Percentiles rank a stretch among this genome's conserved stretches.
Conservation (phyloP, 164 flowering plant species). For the Chloranthus sessilifolius region DNA sequence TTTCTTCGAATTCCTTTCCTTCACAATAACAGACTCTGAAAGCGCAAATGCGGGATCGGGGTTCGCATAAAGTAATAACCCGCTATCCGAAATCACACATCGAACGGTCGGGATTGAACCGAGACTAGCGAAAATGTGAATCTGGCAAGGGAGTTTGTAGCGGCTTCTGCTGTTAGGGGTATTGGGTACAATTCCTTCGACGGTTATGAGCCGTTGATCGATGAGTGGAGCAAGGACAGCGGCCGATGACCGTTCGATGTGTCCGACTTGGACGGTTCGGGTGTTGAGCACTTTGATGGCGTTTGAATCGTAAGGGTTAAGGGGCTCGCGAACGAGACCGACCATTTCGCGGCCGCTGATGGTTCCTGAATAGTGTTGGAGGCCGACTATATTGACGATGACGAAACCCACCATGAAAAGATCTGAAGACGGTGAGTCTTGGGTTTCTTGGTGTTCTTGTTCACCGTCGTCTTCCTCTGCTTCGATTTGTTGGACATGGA, state of each 20-base stretch:
- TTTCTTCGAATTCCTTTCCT: constrained; percentile 30
- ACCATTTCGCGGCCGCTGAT: constrained; percentile 78
- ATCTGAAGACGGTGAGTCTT: constrained; percentile 18
- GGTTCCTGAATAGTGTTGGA: constrained; percentile 50
- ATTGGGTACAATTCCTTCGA: constrained; percentile 68
- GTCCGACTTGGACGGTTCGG: constrained; percentile 55
- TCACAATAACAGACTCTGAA: constrained; percentile 56
- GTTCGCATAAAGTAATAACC: constrained; percentile 40
- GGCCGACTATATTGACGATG: constrained; percentile 64
- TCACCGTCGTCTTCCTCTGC: background rate
- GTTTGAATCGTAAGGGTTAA: constrained; percentile 56
- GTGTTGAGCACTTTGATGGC: constrained; percentile 77
- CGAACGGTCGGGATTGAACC: constrained; percentile 32
- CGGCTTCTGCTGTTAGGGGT: constrained; percentile 17
- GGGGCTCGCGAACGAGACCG: constrained; percentile 74
- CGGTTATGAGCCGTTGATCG: constrained; percentile 30
- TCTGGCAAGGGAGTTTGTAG: constrained; percentile 52
- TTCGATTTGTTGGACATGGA: background rate
- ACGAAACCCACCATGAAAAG: constrained; percentile 57
- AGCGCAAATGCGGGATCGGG: constrained; percentile 33
- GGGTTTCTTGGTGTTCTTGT: constrained; percentile 4
- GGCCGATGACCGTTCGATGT: constrained; percentile 54
- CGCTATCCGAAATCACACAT: constrained; percentile 25
- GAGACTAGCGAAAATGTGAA: constrained; percentile 54
- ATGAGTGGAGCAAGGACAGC: constrained; percentile 59